phyloP scores from a whole-genome alignment of 169 alveolate genomes.

The Pseudocohnilembus persalinus region DNA sequence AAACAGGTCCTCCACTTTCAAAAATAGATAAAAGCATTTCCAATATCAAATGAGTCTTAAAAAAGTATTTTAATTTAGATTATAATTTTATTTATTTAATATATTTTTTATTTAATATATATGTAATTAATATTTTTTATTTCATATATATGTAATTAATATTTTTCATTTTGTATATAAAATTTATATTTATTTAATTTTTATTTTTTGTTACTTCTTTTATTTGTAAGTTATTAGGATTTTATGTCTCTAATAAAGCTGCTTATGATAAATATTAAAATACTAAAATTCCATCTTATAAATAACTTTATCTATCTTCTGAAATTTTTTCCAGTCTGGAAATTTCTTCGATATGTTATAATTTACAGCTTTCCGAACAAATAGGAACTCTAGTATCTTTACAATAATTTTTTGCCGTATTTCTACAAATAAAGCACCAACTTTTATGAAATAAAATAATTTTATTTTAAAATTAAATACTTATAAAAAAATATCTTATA shows the following conservation, averaged over 20 bases:
- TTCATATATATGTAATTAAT: no score
- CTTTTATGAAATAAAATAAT: constrained; percentile 16
- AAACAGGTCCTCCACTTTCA: constrained; percentile 73
- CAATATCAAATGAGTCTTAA: no score
- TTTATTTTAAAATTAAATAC: no score
- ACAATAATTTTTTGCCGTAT: constrained; percentile 81
- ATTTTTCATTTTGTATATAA: no score
- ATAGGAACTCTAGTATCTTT: constrained; percentile 80
- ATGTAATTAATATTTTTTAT: no score
- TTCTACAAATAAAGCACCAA: constrained; percentile 88
- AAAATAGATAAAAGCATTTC: constrained; percentile 73
- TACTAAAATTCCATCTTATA: constrained; percentile 16
- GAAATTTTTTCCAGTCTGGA: constrained; percentile 9
- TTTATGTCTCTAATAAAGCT: no score
- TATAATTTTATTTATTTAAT: no score
- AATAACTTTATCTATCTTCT: constrained; percentile 13
- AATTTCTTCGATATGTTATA: constrained; percentile 47
- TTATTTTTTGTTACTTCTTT: constrained; percentile 28
- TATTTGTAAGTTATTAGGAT: constrained; percentile 3
- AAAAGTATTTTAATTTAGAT: no score
- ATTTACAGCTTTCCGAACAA: constrained; percentile 84
- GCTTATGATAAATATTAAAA: constrained; percentile 28
- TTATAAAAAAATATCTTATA: constrained; percentile 24
- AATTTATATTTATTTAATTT: no score
- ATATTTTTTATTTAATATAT: no score